These are phyloP conservation scores for Immersiella caudata DNA, from an alignment of 495 filamentous ascomycete species.

Conservation along the genomic window DNA sequence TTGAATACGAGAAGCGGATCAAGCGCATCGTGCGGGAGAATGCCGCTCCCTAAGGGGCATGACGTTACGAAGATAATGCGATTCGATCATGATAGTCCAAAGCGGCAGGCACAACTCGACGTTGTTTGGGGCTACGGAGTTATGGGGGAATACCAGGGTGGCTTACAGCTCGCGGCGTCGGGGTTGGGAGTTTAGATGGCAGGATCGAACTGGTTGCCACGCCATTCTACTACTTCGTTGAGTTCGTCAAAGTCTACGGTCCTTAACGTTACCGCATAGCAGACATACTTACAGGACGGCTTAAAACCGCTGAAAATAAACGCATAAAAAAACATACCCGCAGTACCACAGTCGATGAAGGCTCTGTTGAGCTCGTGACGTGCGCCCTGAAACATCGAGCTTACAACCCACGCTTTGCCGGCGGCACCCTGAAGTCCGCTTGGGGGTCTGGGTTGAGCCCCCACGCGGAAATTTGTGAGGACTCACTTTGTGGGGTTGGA, in stretches of 20 bases:
- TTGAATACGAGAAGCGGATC: constrained; percentile 85
- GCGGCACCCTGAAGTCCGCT: no score
- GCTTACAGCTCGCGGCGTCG: constrained; percentile 14
- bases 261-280: not conserved
- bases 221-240: not conserved
- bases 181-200: constrained; percentile 26
- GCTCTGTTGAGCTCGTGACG: constrained; percentile 10
- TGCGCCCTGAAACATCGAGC: constrained; percentile 8
- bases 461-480: constrained; percentile 8
- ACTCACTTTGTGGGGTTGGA: not conserved
- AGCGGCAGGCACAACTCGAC: not conserved
- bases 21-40: constrained; percentile 86
- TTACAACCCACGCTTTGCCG: not conserved
- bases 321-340: not conserved
- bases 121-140: constrained; percentile 22
- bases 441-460: not conserved
- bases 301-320: not conserved
- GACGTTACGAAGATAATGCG: not conserved
- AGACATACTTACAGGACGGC: not conserved
- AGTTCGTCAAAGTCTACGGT: not conserved
- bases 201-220: constrained; percentile 14
- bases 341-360: not conserved
- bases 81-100: not conserved
- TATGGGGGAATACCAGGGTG: constrained; percentile 29
- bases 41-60: constrained; percentile 52